Evolutionary conservation across 352 stramenopile species (phyloP), one percentile per base, ranked within the genome.

Genomic region (Globisporangium echinulatum): DNA sequence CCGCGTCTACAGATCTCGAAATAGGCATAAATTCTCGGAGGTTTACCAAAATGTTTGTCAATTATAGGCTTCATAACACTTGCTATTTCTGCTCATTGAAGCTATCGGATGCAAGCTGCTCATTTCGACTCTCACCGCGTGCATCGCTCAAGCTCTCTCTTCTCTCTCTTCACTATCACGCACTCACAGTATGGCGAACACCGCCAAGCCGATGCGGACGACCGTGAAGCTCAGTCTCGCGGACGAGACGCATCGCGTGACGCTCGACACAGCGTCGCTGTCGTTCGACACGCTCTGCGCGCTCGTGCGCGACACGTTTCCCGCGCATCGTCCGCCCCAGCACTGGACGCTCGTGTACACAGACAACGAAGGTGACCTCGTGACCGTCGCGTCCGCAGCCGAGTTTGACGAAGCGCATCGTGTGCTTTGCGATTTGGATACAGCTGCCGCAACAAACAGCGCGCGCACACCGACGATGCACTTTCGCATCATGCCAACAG

Each of bases 351-450:
- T 92, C 25, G 62, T 88, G 52, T 92, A 90, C 71, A 74, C 71
- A 46, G 82, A 92, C 61, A 71, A 89, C 15, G 82, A 92, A 50
- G 71, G 77, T 43, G 82, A 92, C 54, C 63, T 85, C 39, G 69
- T 92, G 39, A 90, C 79, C 10, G 62, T 90, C 6, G 69, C 66
- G 49, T 83, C 69, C 55, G 54, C 69, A 11, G 61, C 69, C 7
- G 82, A 92, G 63, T 70, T 90, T 42, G 50, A 59, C 15, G 82
- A 92, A 44, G 82, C 82, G 10, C 72, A 71, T 17, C 74, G 70
- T 49, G 76, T 90, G 46, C 42, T 70, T 83, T 49, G 50, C 76
- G 8, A 59, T 64, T 4, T 5, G 6, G 5, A 15, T 14, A 1
- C 7, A 6, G 4, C 9, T 15, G 5, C 1, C 9, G 15, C 10